Evolutionary conservation across 2,329 filamentous ascomycete species (phyloP).

Genomic region (Colletotrichum neosansevieriae): DNA sequence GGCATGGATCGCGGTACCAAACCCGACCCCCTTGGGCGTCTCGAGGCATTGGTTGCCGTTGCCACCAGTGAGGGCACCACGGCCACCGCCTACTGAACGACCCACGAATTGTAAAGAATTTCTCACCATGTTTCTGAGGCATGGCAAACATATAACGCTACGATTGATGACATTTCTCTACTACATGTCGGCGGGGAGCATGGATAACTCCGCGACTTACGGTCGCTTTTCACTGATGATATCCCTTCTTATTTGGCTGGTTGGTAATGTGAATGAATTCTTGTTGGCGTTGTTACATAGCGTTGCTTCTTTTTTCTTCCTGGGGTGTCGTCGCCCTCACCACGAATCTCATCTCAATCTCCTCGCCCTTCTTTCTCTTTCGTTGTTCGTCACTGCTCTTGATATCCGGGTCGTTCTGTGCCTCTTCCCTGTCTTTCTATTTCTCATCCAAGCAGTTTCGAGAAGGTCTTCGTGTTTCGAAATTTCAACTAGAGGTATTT

Average conservation of each 20-base stretch:
- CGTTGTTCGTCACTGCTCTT: not conserved
- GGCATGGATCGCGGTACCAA: slow-evolving; percentile 46
- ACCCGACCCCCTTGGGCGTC: slow-evolving; percentile 51
- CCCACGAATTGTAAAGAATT: not conserved
- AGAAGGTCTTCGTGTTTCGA: not conserved
- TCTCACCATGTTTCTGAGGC: not conserved
- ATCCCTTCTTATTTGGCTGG: slow-evolving; percentile 22
- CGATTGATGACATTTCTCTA: slow-evolving; percentile 34
- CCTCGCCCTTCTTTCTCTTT: not conserved
- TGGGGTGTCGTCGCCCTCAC: not conserved
- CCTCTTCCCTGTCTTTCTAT: too few species aligned
- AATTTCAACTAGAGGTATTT: slow-evolving; percentile 27
- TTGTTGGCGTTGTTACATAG: slow-evolving; percentile 36
- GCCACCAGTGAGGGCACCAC: slow-evolving; percentile 59
- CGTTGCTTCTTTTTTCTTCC: slow-evolving; percentile 24
- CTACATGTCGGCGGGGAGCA: slow-evolving; percentile 26
- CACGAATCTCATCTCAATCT: slow-evolving; percentile 9
- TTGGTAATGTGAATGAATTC: slow-evolving; percentile 23
- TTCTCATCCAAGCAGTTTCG: not conserved
- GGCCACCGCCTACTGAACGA: slow-evolving; percentile 53
- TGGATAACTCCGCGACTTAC: slow-evolving; percentile 21
- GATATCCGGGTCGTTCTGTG: slow-evolving; percentile 18
- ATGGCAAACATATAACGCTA: slow-evolving; percentile 21
- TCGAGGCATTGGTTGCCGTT: slow-evolving; percentile 59
- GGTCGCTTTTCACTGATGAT: slow-evolving; percentile 35